Conservation (phyloP, 768 basidiomycete genomes). For the Suillus americanus region DNA sequence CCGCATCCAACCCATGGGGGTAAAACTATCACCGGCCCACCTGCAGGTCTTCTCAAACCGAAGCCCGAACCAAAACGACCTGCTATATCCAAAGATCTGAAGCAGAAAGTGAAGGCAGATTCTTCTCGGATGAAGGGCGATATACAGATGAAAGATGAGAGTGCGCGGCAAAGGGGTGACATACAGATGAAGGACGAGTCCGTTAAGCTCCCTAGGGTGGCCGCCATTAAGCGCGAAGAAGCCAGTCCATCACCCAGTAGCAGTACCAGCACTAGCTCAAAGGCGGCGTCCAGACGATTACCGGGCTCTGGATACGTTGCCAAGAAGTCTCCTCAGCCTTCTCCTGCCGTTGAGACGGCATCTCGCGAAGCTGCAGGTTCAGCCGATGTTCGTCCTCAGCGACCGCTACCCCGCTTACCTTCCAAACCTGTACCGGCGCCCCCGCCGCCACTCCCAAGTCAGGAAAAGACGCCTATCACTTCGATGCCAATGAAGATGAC, state of each 20-base stretch:
- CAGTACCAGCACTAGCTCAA: slow-evolving; percentile 15
- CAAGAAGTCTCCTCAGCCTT: slow-evolving; percentile 31
- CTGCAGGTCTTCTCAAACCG: slow-evolving; percentile 9
- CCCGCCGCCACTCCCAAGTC: slow-evolving; percentile 22
- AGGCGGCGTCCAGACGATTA: slow-evolving; percentile 29
- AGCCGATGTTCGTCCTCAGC: slow-evolving; percentile 29
- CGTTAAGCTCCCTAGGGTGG: slow-evolving; percentile 29
- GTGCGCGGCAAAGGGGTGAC: slow-evolving; percentile 33
- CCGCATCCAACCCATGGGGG: slow-evolving; percentile 12
- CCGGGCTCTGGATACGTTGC: slow-evolving; percentile 52
- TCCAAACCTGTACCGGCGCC: slow-evolving; percentile 33
- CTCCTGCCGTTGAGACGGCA: slow-evolving; percentile 10
- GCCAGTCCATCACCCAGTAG: slow-evolving; percentile 18
- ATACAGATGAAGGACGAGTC: slow-evolving; percentile 50
- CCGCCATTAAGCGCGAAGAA: slow-evolving; percentile 29
- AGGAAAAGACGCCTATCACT: slow-evolving; percentile 23
- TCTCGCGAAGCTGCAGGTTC: slow-evolving; percentile 25
- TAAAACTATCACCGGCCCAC: slow-evolving; percentile 12
- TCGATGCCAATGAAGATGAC: slow-evolving; percentile 14
- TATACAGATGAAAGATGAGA: slow-evolving; percentile 39
- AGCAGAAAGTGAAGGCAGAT: slow-evolving; percentile 36
- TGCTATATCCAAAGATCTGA: slow-evolving; percentile 46
- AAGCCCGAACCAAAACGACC: slow-evolving; percentile 42
- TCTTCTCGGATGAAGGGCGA: slow-evolving; percentile 33
- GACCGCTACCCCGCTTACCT: slow-evolving; percentile 30